Percentiles rank a stretch among this genome's conserved stretches.
Evolutionary conservation across 805 yeast genomes (phyloP).

Genomic region (Starmerella potacharoeniae): DNA sequence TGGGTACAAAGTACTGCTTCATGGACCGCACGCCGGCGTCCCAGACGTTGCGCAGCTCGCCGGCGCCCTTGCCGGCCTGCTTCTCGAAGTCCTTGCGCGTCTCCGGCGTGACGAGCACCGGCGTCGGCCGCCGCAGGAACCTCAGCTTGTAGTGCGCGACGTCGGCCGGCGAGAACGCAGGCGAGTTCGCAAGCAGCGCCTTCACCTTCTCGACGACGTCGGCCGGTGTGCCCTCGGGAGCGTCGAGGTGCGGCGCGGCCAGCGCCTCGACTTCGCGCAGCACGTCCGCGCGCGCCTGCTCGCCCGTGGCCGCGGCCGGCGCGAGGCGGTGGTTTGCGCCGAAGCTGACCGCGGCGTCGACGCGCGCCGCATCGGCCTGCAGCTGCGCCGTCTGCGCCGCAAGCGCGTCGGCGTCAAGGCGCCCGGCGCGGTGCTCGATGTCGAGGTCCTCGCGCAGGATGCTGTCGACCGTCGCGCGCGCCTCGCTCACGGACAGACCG

Average conservation of each 20-base stretch:
- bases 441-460: constrained; percentile 33
- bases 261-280: constrained; percentile 20
- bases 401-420: constrained; percentile 29
- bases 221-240: constrained; percentile 26
- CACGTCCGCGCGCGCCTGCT: constrained; percentile 2
- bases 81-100: constrained; percentile 24
- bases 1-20: constrained; percentile 35
- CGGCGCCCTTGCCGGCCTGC: constrained; percentile 39
- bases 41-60: constrained; percentile 45
- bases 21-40: constrained; percentile 44
- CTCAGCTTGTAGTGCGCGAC: constrained; percentile 35
- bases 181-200: constrained; percentile 33
- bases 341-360: constrained; percentile 27
- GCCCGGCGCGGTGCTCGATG: constrained; percentile 28
- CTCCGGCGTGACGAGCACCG: constrained; percentile 38
- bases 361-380: constrained; percentile 32
- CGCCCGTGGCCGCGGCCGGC: constrained; percentile 1
- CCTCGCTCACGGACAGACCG: constrained; percentile 47
- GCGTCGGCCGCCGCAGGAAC: constrained; percentile 47
- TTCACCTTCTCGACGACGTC: constrained; percentile 35
- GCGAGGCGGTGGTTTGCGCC: constrained; percentile 30
- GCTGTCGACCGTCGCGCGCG: constrained; percentile 47
- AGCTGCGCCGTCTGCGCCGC: constrained; percentile 28
- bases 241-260: constrained; percentile 11
- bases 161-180: constrained; percentile 28